Evolutionary conservation across 768 basidiomycete genomes (phyloP).

Genomic region (Hydnomerulius pinastri): DNA sequence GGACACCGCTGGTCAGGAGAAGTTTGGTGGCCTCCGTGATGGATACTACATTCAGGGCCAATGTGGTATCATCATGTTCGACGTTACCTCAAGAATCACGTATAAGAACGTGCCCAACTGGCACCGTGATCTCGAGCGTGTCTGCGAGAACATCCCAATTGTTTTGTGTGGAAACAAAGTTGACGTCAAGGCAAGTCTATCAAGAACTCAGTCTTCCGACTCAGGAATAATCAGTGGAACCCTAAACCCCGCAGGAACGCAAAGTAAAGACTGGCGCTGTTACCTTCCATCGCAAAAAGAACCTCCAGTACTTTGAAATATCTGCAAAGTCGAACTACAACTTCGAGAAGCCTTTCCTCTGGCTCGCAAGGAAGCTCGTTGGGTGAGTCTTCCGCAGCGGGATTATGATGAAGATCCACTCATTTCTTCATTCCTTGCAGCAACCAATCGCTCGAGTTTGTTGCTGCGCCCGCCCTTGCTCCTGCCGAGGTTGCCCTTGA

Average conservation of each 20-base stretch:
- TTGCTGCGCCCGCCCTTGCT: conserved; percentile 92
- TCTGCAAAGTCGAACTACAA: conserved; percentile 99
- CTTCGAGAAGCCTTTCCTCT: conserved; percentile 99
- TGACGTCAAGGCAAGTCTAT: conserved; percentile 85
- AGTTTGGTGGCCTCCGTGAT: conserved; percentile 98
- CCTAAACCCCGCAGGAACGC: conserved; percentile 73
- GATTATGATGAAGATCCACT: background rate
- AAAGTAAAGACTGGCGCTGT: conserved; percentile 99
- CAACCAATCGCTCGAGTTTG: conserved; percentile 88
- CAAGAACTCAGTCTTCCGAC: background rate
- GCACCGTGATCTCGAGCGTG: conserved; percentile 99
- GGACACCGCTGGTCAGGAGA: conserved; percentile 99
- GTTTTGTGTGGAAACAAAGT: conserved; percentile 99
- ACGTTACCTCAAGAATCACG: conserved; percentile 98
- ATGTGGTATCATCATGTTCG: conserved; percentile 99
- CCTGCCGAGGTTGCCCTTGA: conserved; percentile 94
- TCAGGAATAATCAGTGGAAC: conserved; percentile 8
- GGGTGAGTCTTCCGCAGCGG: conserved; percentile 55
- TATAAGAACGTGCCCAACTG: conserved; percentile 99
- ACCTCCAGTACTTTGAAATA: conserved; percentile 99
- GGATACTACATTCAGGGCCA: conserved; percentile 98
- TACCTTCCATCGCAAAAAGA: conserved; percentile 99
- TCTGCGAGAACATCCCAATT: conserved; percentile 99
- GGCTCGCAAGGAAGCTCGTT: conserved; percentile 97
- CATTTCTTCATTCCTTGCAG: conserved; percentile 38